A percentile compares a stretch with the other conserved stretches of the same genome.
phyloP scores from a whole-genome alignment of 345 rosid genomes.

The Lenwebbia sp. region DNA sequence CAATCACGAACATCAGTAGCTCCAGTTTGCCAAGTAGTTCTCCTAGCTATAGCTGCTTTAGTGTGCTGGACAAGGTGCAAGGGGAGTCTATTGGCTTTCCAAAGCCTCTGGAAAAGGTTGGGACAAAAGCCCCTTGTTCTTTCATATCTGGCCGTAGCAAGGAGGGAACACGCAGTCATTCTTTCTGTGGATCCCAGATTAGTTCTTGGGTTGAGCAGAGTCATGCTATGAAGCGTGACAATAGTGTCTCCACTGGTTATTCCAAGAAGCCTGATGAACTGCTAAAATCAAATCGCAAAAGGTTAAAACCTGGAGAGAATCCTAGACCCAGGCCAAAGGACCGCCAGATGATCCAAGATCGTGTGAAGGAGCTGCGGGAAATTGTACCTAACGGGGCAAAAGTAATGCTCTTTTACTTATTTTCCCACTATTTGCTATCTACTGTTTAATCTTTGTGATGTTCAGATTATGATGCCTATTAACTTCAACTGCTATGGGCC shows the following conservation, averaged over 20 bases:
- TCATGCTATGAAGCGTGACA: constrained; percentile 36
- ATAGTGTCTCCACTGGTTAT: constrained; percentile 47
- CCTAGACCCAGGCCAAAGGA: constrained; percentile 98
- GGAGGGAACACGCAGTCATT: constrained; percentile 45
- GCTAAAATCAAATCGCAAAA: constrained; percentile 63
- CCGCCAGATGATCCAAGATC: constrained; percentile 99
- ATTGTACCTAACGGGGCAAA: constrained; percentile 92
- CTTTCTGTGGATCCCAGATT: constrained; percentile 62
- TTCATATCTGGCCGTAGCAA: constrained; percentile 27
- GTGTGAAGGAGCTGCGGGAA: constrained; percentile 95
- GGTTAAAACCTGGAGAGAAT: constrained; percentile 88
- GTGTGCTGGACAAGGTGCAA: constrained; percentile 16
- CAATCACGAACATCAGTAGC: constrained; percentile 54
- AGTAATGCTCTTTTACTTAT: constrained; percentile 26
- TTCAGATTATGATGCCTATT: constrained; percentile 1
- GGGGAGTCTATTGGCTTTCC: constrained; percentile 24
- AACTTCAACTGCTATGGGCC: background rate
- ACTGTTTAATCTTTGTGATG: background rate
- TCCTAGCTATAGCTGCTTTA: constrained; percentile 11
- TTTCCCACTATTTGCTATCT: background rate
- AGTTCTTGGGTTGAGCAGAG: constrained; percentile 84
- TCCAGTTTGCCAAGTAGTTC: constrained; percentile 42
- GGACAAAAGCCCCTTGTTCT: constrained; percentile 26
- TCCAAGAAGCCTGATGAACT: constrained; percentile 61
- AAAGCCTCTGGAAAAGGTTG: constrained; percentile 23